phyloP scores from a whole-genome alignment of 495 filamentous ascomycete genomes.

The Xylaria telfairii region DNA sequence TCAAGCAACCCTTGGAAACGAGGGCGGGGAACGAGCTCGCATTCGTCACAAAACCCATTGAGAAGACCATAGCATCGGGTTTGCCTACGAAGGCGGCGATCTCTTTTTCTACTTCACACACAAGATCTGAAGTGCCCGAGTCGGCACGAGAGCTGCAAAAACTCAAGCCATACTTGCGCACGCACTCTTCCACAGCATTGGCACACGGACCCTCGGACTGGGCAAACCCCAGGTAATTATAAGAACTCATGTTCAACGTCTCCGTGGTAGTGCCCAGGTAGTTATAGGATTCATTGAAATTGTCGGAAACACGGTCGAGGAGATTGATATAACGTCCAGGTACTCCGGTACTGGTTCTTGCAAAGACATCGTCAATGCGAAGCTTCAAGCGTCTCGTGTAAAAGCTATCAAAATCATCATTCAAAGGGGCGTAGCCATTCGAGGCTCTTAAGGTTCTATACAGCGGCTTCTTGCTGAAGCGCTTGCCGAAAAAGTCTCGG shows the following conservation, averaged over 20 bases:
- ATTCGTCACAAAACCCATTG: constrained; percentile 98
- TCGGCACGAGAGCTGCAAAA: constrained; percentile 82
- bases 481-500: constrained; percentile 96
- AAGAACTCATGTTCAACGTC: constrained; percentile 97
- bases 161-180: constrained; percentile 83
- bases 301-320: constrained; percentile 83
- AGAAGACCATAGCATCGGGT: constrained; percentile 92
- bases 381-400: constrained; percentile 91
- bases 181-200: constrained; percentile 84
- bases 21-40: constrained; percentile 87
- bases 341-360: constrained; percentile 88
- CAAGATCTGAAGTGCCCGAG: constrained; percentile 84
- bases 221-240: constrained; percentile 98
- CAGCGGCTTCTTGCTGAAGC: constrained; percentile 77
- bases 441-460: constrained; percentile 82
- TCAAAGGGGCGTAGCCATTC: constrained; percentile 95
- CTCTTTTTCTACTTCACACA: constrained; percentile 84
- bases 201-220: constrained; percentile 98
- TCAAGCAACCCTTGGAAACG: constrained; percentile 86
- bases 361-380: constrained; percentile 96
- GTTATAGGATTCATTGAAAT: constrained; percentile 87
- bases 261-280: constrained; percentile 91
- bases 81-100: constrained; percentile 93
- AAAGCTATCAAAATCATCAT: constrained; percentile 98
- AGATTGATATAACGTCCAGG: constrained; percentile 93